Evolutionary conservation across 495 filamentous ascomycete species (phyloP), one percentile per base, ranked within the genome.

Genomic region (Aspergillus biplanus): DNA sequence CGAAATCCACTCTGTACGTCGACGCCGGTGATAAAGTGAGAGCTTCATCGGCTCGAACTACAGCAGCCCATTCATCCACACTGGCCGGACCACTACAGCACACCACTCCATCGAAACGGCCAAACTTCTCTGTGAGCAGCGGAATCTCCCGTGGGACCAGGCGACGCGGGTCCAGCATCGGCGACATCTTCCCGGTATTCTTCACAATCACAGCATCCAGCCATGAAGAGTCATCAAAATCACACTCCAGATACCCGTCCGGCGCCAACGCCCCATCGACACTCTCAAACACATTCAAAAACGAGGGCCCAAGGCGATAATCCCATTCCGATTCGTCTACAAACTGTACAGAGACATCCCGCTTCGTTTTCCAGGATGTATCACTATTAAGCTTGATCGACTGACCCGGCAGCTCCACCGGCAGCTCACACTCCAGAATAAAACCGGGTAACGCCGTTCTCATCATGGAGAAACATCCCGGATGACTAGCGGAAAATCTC

Each of bases 281-380:
- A 16, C 59, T 58, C 33, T 74, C 69, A n/a, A 70, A 65, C 33
- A 67, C 70, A 8, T 58, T 59, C 16, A 74, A 61, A n/a, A 74
- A 64, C 4, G 69, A 61, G 21, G 71, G 69, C 5, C 71, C 69
- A 9, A 74, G 63, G 3, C 66, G 52, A 7, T n/a, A 67, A 33
- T 73, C 70, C 69, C 69, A 74, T 12, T 27, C 21, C 68, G 67
- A 4, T 61, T 42, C 9, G 56, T 59, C 18, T 63, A 61, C 15
- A 64, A 71, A 67, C 11, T 53, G 44, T 3, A 58, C 57, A 6
- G 42, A 44, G 3, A 56, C 60, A n/a, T 73, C 67, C 21, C 62
- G 50, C 12, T 61, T 16, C 34, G 69, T 71, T 16, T 58, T 62
- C 69, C 69, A 73, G 18, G 63, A 48, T 11, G 56, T 9, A 44